Base-by-base conservation (phyloP, 495 filamentous ascomycete genomes). In the Penicillium soppii region DNA sequence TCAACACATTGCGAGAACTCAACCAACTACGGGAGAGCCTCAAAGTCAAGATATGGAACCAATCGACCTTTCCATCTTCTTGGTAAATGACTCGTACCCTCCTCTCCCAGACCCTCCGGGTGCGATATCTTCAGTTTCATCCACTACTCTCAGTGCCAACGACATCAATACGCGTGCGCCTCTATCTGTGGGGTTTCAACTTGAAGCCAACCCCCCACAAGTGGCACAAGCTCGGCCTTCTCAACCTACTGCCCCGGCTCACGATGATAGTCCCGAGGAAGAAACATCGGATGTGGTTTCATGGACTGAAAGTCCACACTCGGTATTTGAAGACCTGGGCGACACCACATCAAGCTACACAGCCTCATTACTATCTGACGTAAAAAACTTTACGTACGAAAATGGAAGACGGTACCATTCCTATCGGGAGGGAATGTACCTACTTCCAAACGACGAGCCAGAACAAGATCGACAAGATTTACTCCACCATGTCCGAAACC, bases 321-420 rank as follows among this genome's bases (percentile, higher is more conserved):
- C 62, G n/a, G 45, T 65, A 4, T 65, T 62, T 25, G 62, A 58
- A 13, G 51, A 60, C n/a, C n/a, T n/a, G n/a, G n/a, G n/a, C 5
- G 62, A 60, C 15, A 60, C 40, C 9, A 47, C 22, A 27, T 63
- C 62, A n/a, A 63, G 26, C 35, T 55, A 63, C 7, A 65, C 62
- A 1, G 59, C 62, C 0, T 65, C 62, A 2, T 37, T 65, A 5
- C 50, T 65, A 4, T 65, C 62, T 4, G 53, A 58, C 19, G 59
- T 62, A 19, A 55, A 63, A 37, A 48, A 63, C 43, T 63, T 60
- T 26, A 32, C 54, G 7, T 65, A 65, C 25, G 62, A 89, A 59
- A 89, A 89, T 57, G 86, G 86, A 16, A 70, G 85, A 35, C 73
- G 85, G 36, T 89, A 89, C 59, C 84, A 88, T 56, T 74, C 74